These are phyloP conservation scores for Citrus maxima DNA, from an alignment of 345 rosid species.

Conservation along the genomic window DNA sequence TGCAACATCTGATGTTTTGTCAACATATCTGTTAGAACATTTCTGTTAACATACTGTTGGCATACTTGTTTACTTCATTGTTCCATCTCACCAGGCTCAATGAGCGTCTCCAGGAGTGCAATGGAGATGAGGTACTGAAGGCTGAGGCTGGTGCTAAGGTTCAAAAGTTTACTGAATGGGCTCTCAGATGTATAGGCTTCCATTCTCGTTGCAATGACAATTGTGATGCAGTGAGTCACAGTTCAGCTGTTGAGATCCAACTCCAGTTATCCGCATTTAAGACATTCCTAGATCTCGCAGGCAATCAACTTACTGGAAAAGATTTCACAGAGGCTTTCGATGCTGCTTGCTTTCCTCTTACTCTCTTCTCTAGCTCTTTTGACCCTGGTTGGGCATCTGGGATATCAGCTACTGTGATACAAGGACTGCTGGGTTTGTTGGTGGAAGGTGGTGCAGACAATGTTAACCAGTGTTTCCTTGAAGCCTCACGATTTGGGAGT, in stretches of 20 bases:
- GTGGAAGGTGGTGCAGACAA: conserved; percentile 98
- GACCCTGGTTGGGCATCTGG: conserved; percentile 98
- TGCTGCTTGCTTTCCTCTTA: conserved; percentile 97
- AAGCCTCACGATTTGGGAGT: conserved; percentile 98
- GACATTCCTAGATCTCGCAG: conserved; percentile 81
- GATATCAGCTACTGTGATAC: conserved; percentile 77
- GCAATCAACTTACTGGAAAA: conserved; percentile 86
- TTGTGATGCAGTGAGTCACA: conserved; percentile 55
- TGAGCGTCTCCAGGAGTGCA: conserved; percentile 93
- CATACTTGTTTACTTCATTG: conserved; percentile 10
- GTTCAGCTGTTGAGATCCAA: conserved; percentile 81
- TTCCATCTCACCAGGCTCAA: conserved; percentile 63
- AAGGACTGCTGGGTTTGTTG: conserved; percentile 82
- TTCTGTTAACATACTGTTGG: conserved; percentile 3
- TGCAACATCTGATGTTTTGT: neutral
- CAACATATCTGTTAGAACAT: neutral
- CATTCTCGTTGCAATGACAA: conserved; percentile 82
- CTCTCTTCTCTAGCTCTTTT: conserved; percentile 86
- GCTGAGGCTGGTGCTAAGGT: conserved; percentile 94
- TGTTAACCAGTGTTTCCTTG: conserved; percentile 94
- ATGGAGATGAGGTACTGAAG: conserved; percentile 84
- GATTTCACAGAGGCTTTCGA: conserved; percentile 99
- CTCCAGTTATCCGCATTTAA: conserved; percentile 93
- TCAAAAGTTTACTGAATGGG: conserved; percentile 98
- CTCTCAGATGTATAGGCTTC: conserved; percentile 84